phyloP scores from a whole-genome alignment of 2,329 filamentous ascomycete genomes.

The Cryphonectria japonica region DNA sequence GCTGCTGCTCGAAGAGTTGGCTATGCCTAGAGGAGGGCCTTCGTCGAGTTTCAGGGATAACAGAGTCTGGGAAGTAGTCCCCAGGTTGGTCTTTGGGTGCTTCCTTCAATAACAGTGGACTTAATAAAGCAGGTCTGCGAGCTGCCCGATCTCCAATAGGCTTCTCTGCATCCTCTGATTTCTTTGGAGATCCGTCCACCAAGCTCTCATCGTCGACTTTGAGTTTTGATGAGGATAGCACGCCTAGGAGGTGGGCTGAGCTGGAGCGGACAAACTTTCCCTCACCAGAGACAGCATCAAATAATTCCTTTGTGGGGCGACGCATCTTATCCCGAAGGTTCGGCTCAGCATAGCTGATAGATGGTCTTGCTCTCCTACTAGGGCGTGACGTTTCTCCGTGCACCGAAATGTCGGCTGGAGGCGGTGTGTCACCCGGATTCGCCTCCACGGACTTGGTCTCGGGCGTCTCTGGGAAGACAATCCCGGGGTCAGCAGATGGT shows the following conservation, averaged over 20 bases:
- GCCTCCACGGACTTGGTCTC: constrained; percentile 44
- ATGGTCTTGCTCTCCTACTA: constrained; percentile 67
- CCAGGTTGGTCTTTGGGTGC: constrained; percentile 39
- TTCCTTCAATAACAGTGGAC: constrained; percentile 44
- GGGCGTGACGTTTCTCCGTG: constrained; percentile 63
- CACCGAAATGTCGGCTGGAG: constrained; percentile 60
- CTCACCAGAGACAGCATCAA: constrained; percentile 73
- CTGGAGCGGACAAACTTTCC: constrained; percentile 50
- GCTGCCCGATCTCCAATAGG: constrained; percentile 31
- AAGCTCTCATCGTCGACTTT: constrained; percentile 41
- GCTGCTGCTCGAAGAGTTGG: constrained; percentile 20
- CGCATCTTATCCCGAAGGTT: constrained; percentile 84
- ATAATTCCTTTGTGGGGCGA: constrained; percentile 74
- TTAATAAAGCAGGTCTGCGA: constrained; percentile 37
- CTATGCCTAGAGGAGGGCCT: constrained; percentile 40
- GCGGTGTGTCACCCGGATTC: constrained; percentile 58
- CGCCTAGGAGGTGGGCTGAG: constrained; percentile 34
- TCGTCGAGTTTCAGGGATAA: constrained; percentile 46
- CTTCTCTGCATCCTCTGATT: constrained; percentile 33
- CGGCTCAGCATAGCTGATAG: constrained; percentile 81
- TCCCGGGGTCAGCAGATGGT: constrained; percentile 45
- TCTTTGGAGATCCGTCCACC: constrained; percentile 30
- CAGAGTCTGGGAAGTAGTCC: constrained; percentile 38
- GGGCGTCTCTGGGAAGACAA: constrained; percentile 54
- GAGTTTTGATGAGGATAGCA: constrained; percentile 38